Base-by-base conservation (phyloP, 2,329 filamentous ascomycete species). In the Pseudohalonectria lignicola region DNA sequence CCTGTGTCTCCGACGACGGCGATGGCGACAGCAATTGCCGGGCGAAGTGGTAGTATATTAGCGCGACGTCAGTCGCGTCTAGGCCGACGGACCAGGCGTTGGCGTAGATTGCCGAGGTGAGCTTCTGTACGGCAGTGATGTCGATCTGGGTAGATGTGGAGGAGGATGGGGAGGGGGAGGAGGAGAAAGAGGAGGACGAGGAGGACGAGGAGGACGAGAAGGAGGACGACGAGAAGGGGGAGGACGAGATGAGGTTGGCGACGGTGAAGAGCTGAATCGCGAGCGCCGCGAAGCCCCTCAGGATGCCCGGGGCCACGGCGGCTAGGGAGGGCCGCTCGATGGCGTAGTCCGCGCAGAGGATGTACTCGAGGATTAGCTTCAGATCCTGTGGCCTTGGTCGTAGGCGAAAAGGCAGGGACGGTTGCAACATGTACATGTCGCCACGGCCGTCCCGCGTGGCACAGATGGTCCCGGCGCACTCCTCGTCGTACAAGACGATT, bases 401-500 rank as follows among this genome's bases (percentile, higher is more conserved):
- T n/a, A n/a, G n/a, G n/a, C n/a, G n/a, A n/a, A n/a, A n/a, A n/a
- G n/a, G n/a, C n/a, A n/a, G n/a, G n/a, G 9, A 16, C 12, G 8
- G 13, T 21, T 19, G n/a, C 32, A 34, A 13, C 30, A 8, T 16
- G 16, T 31, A 15, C 15, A 18, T 9, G 30, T 31, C 30, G 16
- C 2, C 16, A 13, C 7, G 7, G 25, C 8, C 25, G 8, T 9
- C 9, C 9, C 12, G 30, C 30, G 10, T 31, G 30, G 8, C 26
- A 16, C 29, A 15, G 29, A 7, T 26, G 25, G 8, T 19, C 4
- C 36, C 36, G 20, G 16, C 29, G 23, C 29, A 38, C 23, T 38
- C 36, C 13, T 29, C 20, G 5, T 38, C 36, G 31, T 32, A 38
- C 16, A 38, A 38, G 11, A 38, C 29, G n/a, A 38, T 33, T 8